A percentile compares a stretch with the other conserved stretches of the same genome.
Conservation (phyloP, 1,284 basidiomycete genomes). For the Tilletiaria anomala region DNA sequence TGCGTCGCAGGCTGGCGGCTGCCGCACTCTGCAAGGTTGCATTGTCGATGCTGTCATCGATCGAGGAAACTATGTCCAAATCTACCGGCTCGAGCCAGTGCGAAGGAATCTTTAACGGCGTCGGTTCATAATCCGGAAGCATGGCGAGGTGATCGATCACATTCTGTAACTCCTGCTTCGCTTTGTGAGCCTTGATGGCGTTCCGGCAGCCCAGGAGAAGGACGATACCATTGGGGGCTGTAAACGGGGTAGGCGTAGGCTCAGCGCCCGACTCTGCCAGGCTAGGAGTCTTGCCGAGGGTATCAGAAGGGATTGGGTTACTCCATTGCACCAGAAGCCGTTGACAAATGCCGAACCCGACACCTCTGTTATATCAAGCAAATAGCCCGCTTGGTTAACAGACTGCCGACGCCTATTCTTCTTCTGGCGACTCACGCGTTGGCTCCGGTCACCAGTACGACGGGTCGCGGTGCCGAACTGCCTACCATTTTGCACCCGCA, state of each 20-base stretch:
- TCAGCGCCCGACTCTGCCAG: slow-evolving; percentile 4
- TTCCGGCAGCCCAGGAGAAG: slow-evolving; percentile 38
- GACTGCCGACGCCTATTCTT: background rate
- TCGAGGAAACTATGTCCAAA: too few relatives aligned
- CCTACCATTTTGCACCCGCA: too few relatives aligned
- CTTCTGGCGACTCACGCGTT: slow-evolving; percentile 10
- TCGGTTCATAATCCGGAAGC: slow-evolving; percentile 1
- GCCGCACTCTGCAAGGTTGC: too few relatives aligned
- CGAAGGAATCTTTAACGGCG: background rate
- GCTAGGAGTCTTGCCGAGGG: slow-evolving; percentile 13
- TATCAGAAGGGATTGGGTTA: slow-evolving; percentile 28
- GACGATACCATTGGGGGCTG: slow-evolving; percentile 34
- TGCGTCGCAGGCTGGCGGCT: slow-evolving; percentile 5
- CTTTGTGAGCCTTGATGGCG: slow-evolving; percentile 35
- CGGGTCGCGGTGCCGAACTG: slow-evolving; percentile 17
- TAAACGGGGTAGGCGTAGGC: slow-evolving; percentile 25
- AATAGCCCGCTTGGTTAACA: background rate
- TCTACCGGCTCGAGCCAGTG: background rate
- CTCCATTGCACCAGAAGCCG: slow-evolving; percentile 37
- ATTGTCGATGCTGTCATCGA: too few relatives aligned
- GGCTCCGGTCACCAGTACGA: slow-evolving; percentile 35
- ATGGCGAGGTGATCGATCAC: slow-evolving; percentile 19
- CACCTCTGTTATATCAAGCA: slow-evolving; percentile 10
- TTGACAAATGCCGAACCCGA: slow-evolving; percentile 37
- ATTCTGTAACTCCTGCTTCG: slow-evolving; percentile 20